Evolutionary conservation across 176 grass and related monocot species (phyloP).

Genomic region (Triticum timopheevii): DNA sequence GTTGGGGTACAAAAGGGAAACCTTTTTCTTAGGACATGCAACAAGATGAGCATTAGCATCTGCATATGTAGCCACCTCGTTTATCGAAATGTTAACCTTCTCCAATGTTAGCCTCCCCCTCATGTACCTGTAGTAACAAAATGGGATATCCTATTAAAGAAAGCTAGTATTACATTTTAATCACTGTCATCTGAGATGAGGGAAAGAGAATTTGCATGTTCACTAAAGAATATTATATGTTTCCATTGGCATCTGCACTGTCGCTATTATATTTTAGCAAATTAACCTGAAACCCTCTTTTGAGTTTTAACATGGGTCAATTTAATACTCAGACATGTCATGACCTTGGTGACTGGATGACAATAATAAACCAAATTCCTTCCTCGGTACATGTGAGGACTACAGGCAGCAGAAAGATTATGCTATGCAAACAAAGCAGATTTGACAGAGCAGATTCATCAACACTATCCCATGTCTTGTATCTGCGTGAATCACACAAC

Average conservation of each 20-base stretch:
- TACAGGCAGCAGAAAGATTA: neutral
- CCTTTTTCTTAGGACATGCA: conserved; percentile 80
- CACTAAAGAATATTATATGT: neutral
- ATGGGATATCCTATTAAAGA: conserved; percentile 9
- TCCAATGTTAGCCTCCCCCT: conserved; percentile 87
- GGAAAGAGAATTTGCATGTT: neutral
- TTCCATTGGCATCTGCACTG: neutral
- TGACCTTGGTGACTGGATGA: neutral
- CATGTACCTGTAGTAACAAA: conserved; percentile 66
- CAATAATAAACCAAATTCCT: conserved; percentile 7
- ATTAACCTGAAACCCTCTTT: neutral
- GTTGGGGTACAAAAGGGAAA: conserved; percentile 29
- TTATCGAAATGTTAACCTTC: conserved; percentile 94
- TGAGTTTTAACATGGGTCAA: neutral
- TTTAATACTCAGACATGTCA: neutral
- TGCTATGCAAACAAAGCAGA: conserved; percentile 20
- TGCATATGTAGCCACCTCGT: conserved; percentile 81
- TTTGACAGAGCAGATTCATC: neutral
- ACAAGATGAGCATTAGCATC: conserved; percentile 82
- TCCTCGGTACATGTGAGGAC: neutral
- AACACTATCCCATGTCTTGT: neutral
- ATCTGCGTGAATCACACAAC: conserved; percentile 5
- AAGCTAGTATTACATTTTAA: neutral
- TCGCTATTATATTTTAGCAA: neutral
- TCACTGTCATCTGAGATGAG: neutral